phyloP scores from a whole-genome alignment of 192 early-diverging fungal genomes.

The Backusella westeae region DNA sequence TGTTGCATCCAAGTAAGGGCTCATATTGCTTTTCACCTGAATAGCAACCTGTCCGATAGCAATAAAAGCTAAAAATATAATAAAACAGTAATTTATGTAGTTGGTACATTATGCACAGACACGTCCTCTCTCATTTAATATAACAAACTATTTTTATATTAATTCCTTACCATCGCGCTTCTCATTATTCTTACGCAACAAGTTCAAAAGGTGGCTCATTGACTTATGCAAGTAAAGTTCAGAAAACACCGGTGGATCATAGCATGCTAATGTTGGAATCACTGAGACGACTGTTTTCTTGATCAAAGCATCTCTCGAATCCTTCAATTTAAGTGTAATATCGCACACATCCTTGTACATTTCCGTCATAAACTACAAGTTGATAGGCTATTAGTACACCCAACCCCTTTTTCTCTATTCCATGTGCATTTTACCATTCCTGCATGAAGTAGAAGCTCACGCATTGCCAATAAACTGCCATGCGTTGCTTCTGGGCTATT shows the following conservation, averaged over 20 bases:
- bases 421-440: conserved; percentile 55
- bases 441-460: conserved; percentile 78
- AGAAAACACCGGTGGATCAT: conserved; percentile 70
- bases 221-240: conserved; percentile 66
- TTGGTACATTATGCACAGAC: neutral
- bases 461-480: conserved; percentile 77
- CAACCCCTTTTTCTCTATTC: neutral
- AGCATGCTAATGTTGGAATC: conserved; percentile 81
- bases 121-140: neutral
- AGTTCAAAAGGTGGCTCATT: conserved; percentile 70
- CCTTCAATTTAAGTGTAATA: conserved; percentile 71
- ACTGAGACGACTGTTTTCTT: conserved; percentile 79
- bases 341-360: conserved; percentile 76
- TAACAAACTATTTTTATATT: conserved; percentile 28
- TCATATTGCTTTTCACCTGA: conserved; percentile 74
- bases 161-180: conserved; percentile 40
- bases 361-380: conserved; percentile 76
- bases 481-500: conserved; percentile 79
- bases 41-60: conserved; percentile 86
- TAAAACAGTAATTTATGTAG: neutral
- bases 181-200: conserved; percentile 72
- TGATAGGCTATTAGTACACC: neutral
- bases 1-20: conserved; percentile 77
- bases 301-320: conserved; percentile 76
- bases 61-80: conserved; percentile 58